phyloP scores from a whole-genome alignment of 2,329 filamentous ascomycete species.

The Eutypa lata region DNA sequence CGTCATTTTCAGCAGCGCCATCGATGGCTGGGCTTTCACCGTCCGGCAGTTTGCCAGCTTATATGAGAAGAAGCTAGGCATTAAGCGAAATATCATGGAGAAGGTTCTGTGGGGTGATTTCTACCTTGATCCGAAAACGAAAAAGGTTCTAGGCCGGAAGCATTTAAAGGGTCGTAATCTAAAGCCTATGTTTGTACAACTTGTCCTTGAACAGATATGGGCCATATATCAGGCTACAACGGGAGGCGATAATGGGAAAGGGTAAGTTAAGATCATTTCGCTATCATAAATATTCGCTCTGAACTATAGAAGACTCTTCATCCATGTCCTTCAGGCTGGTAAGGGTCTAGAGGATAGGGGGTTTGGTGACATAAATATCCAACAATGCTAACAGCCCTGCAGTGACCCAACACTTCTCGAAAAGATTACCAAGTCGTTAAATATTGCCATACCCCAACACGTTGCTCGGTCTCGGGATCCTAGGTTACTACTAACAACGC shows the following conservation, averaged over 20 bases:
- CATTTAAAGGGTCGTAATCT: slow-evolving; percentile 88
- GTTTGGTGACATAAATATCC: too few species aligned
- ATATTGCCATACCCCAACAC: slow-evolving; percentile 80
- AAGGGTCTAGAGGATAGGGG: neutral
- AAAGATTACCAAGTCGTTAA: slow-evolving; percentile 91
- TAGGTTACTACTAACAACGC: slow-evolving; percentile 74
- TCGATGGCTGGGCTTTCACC: slow-evolving; percentile 99
- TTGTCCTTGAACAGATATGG: slow-evolving; percentile 95
- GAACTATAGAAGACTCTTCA: too few species aligned
- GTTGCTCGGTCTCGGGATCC: slow-evolving; percentile 81
- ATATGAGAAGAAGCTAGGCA: slow-evolving; percentile 95
- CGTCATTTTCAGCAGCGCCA: slow-evolving; percentile 96
- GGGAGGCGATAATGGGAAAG: slow-evolving; percentile 77
- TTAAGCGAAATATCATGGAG: slow-evolving; percentile 83
- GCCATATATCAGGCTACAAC: slow-evolving; percentile 89
- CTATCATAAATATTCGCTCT: too few species aligned
- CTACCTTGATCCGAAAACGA: slow-evolving; percentile 95
- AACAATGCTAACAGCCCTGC: slow-evolving; percentile 20
- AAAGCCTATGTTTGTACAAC: slow-evolving; percentile 96
- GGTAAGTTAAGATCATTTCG: slow-evolving; percentile 49
- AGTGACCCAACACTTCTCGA: slow-evolving; percentile 78
- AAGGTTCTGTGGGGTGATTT: slow-evolving; percentile 97
- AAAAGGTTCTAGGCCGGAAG: slow-evolving; percentile 84
- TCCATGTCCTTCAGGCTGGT: too few species aligned
- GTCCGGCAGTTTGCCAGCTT: slow-evolving; percentile 88